A percentile compares a stretch with the other conserved stretches of the same genome.
Evolutionary conservation across 2,329 filamentous ascomycete species (phyloP).

Genomic region (Achaetomium macrosporum): DNA sequence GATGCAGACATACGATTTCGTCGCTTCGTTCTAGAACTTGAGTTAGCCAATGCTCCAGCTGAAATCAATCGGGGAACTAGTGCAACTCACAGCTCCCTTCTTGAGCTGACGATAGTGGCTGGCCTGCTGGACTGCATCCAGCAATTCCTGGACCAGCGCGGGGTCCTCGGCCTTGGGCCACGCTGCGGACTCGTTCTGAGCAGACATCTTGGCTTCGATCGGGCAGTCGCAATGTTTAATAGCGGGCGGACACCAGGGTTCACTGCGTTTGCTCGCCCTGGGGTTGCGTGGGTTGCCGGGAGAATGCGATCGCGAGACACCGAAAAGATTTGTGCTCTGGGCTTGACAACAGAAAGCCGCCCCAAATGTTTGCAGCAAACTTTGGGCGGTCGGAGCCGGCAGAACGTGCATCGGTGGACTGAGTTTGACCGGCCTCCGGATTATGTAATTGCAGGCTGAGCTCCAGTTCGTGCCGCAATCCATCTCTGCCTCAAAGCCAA

Average conservation of each 20-base stretch:
- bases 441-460: slow-evolving; percentile 22
- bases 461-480: slow-evolving; percentile 6
- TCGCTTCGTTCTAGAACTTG: slow-evolving; percentile 23
- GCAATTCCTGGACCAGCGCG: slow-evolving; percentile 71
- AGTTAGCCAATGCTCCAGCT: neutral
- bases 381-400: slow-evolving; percentile 19
- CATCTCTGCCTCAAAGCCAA: slow-evolving; percentile 19
- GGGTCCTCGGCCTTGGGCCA: slow-evolving; percentile 65
- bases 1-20: slow-evolving; percentile 23
- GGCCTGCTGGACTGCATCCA: slow-evolving; percentile 58
- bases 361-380: slow-evolving; percentile 3
- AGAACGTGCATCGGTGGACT: slow-evolving; percentile 1
- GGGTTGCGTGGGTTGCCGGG: slow-evolving; percentile 13
- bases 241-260: slow-evolving; percentile 24
- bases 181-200: slow-evolving; percentile 38
- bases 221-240: neutral
- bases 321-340: slow-evolving; percentile 8
- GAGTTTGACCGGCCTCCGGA: slow-evolving; percentile 13
- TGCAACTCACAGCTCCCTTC: slow-evolving; percentile 64
- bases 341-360: slow-evolving; percentile 3
- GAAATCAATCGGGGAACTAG: neutral
- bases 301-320: slow-evolving; percentile 13
- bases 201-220: slow-evolving; percentile 24
- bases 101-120: slow-evolving; percentile 57
- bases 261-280: slow-evolving; percentile 29